Conservation (phyloP, 2,329 filamentous ascomycete species). For the Elsinoe batatas region DNA sequence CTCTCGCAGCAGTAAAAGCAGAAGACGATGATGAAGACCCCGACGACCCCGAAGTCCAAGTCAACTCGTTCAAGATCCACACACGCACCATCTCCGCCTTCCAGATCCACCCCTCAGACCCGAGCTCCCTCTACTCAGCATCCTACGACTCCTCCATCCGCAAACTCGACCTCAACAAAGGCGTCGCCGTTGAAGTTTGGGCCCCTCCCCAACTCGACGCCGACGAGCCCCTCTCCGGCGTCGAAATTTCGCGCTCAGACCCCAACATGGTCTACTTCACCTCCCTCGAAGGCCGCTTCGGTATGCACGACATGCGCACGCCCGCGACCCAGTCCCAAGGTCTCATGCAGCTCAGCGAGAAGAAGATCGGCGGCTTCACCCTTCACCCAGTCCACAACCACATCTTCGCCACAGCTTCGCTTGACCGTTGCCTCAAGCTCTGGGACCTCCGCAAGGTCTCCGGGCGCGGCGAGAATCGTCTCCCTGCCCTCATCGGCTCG, state of each 20-base stretch:
- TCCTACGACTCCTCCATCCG: constrained; percentile 92
- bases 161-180: constrained; percentile 72
- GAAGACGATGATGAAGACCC: constrained; percentile 55
- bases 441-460: constrained; percentile 83
- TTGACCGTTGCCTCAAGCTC: constrained; percentile 80
- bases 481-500: constrained; percentile 65
- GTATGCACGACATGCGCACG: constrained; percentile 67
- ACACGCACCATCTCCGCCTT: constrained; percentile 80
- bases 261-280: constrained; percentile 76
- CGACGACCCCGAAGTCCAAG: constrained; percentile 59
- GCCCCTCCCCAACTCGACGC: constrained; percentile 58
- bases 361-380: constrained; percentile 93
- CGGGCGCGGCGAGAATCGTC: constrained; percentile 47
- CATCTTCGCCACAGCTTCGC: constrained; percentile 75
- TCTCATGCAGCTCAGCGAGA: constrained; percentile 68
- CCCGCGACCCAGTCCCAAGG: constrained; percentile 45
- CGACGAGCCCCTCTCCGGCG: constrained; percentile 71
- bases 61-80: constrained; percentile 84
- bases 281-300: constrained; percentile 70
- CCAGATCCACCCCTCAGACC: constrained; percentile 62
- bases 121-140: constrained; percentile 67
- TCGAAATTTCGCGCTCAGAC: constrained; percentile 66
- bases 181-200: constrained; percentile 70
- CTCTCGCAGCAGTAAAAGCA: constrained; percentile 34
- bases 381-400: constrained; percentile 72